These are phyloP conservation scores for Lachancea dasiensis DNA, from an alignment of 805 yeast species.

Conservation along the genomic window DNA sequence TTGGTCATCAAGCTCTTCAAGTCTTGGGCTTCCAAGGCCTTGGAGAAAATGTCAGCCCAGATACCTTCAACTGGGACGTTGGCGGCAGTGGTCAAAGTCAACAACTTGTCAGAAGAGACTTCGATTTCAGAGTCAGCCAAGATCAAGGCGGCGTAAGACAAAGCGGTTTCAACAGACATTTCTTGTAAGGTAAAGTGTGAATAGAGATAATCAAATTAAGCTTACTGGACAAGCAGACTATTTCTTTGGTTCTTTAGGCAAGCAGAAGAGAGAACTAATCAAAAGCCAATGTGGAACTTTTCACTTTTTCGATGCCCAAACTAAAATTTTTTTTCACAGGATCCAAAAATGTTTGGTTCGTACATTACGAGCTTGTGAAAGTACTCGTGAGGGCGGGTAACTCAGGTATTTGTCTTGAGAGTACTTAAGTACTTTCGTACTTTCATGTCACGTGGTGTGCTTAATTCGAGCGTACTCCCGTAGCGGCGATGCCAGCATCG, in stretches of 20 bases:
- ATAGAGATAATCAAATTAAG: conserved; percentile 35
- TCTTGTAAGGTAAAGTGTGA: conserved; percentile 21
- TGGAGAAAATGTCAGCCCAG: conserved; percentile 80
- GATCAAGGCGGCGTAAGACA: conserved; percentile 97
- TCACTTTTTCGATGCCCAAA: conserved; percentile 8
- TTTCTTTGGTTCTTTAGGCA: conserved; percentile 27
- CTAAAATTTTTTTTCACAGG: conserved; percentile 7
- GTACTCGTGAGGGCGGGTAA: conserved; percentile 2
- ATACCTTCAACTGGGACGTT: conserved; percentile 67
- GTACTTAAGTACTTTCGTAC: background rate
- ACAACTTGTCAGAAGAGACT: conserved; percentile 77
- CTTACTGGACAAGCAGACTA: conserved; percentile 32
- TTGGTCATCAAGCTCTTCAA: conserved; percentile 60
- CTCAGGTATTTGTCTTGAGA: background rate
- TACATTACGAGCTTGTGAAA: background rate
- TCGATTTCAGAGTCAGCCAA: conserved; percentile 96
- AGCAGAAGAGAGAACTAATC: too few relatives aligned
- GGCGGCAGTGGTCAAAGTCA: conserved; percentile 68
- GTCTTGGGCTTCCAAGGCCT: conserved; percentile 77
- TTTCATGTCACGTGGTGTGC: too few relatives aligned
- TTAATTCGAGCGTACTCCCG: too few relatives aligned
- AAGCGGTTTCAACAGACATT: conserved; percentile 86
- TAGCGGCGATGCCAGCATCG: background rate
- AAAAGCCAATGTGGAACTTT: too few relatives aligned
- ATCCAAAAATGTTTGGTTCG: too few relatives aligned